phyloP scores from a whole-genome alignment of 2,329 filamentous ascomycete species.

The Fusarium euwallaceae region DNA sequence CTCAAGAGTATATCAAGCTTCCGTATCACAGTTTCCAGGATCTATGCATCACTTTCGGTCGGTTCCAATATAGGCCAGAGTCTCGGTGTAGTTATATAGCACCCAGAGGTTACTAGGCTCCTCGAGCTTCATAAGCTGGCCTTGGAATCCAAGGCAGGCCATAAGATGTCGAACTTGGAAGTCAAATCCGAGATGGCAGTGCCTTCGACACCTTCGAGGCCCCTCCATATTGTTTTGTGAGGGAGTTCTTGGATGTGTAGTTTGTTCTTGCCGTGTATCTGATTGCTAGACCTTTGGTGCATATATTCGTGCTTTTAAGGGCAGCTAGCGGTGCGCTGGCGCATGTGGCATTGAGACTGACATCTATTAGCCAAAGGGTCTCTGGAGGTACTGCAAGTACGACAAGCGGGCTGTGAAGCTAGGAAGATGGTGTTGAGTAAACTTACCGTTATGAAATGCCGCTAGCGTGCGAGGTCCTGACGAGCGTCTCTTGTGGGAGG shows the following conservation, averaged over 20 bases:
- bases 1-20: constrained; percentile 40
- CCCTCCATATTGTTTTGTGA: constrained; percentile 45
- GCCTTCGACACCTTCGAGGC: constrained; percentile 29
- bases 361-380: too few species aligned
- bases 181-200: constrained; percentile 30
- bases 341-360: too few species aligned
- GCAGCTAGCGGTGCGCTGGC: too few species aligned
- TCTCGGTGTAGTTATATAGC: constrained; percentile 45
- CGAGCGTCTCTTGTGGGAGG: too few species aligned
- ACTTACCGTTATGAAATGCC: too few species aligned
- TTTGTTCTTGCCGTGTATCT: too few species aligned
- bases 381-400: too few species aligned
- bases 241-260: constrained; percentile 20
- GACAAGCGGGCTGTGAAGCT: too few species aligned
- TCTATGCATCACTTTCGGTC: constrained; percentile 13
- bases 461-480: too few species aligned
- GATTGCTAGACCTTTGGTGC: too few species aligned
- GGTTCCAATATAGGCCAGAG: constrained; percentile 47
- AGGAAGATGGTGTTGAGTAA: too few species aligned
- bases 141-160: constrained; percentile 2
- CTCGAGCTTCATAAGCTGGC: constrained; percentile 28
- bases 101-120: constrained; percentile 36
- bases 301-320: too few species aligned
- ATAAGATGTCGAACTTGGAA: constrained; percentile 30
- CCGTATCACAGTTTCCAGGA: constrained; percentile 26